Evolutionary conservation across 164 flowering plant species (phyloP).

Genomic region (Umbilicus rupestris): DNA sequence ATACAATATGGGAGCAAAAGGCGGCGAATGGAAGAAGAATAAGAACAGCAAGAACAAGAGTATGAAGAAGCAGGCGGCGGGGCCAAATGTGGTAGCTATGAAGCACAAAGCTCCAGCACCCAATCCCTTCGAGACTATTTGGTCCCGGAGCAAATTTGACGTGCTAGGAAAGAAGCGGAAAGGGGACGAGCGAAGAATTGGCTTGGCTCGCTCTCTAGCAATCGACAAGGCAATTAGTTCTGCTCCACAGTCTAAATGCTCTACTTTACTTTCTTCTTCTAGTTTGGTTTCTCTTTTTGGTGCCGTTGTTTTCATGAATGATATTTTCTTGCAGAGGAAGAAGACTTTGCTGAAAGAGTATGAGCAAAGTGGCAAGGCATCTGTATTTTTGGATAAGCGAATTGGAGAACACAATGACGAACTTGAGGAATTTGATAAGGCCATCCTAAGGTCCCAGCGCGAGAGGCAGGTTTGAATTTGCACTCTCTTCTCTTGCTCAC

Average conservation of each 20-base stretch:
- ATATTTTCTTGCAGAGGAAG: conserved; percentile 81
- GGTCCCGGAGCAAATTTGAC: conserved; percentile 88
- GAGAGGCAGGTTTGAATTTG: conserved; percentile 50
- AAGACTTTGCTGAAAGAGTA: conserved; percentile 80
- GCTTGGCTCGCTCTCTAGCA: conserved; percentile 71
- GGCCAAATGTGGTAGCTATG: conserved; percentile 45
- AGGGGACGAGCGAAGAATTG: conserved; percentile 75
- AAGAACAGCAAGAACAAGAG: no score
- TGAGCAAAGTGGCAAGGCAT: conserved; percentile 69
- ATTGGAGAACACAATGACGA: conserved; percentile 71
- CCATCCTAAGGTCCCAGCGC: conserved; percentile 81
- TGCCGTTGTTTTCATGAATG: no score
- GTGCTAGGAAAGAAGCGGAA: conserved; percentile 83
- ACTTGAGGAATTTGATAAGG: conserved; percentile 82
- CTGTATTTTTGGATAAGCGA: conserved; percentile 76
- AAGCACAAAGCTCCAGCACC: conserved; percentile 33
- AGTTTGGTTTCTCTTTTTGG: neutral
- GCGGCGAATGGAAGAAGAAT: conserved; percentile 21
- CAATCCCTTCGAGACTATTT: conserved; percentile 78
- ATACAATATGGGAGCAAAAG: conserved; percentile 3
- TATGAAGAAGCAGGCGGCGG: conserved; percentile 19
- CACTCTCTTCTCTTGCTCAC: no score
- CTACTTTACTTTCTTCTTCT: neutral
- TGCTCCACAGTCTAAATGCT: no score
- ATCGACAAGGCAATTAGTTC: conserved; percentile 48